Evolutionary conservation across 2,329 filamentous ascomycete genomes (phyloP).

Genomic region (Diplocarpon mali): DNA sequence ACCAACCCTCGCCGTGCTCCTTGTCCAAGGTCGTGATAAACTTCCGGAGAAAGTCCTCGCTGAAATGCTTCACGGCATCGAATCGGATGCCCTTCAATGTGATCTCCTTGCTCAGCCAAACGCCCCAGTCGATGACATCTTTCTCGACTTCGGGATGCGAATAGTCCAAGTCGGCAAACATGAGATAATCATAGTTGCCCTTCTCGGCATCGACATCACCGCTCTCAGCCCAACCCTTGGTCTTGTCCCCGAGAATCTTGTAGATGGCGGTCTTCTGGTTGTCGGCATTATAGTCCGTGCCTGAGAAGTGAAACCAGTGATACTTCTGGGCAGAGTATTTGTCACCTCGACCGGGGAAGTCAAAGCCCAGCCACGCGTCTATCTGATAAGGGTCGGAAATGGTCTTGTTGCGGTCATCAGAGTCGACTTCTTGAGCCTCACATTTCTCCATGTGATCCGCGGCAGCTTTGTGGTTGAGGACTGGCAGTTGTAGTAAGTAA

Average conservation of each 20-base stretch:
- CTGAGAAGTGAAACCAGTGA: constrained; percentile 56
- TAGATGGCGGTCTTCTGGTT: constrained; percentile 49
- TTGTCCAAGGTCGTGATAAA: constrained; percentile 49
- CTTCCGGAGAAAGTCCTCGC: constrained; percentile 51
- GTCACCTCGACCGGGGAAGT: constrained; percentile 49
- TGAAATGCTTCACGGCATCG: constrained; percentile 65
- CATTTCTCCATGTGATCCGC: constrained; percentile 55
- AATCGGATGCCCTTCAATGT: constrained; percentile 56
- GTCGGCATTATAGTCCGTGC: constrained; percentile 52
- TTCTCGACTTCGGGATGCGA: constrained; percentile 48
- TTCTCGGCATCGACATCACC: constrained; percentile 47
- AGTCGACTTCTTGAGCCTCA: constrained; percentile 52
- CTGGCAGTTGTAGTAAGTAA: constrained; percentile 24
- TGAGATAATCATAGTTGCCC: constrained; percentile 61
- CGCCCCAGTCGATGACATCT: constrained; percentile 56
- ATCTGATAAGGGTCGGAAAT: constrained; percentile 48
- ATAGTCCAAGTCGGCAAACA: constrained; percentile 64
- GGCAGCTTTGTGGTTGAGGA: constrained; percentile 62
- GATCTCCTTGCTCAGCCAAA: constrained; percentile 52
- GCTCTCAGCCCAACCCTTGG: constrained; percentile 51
- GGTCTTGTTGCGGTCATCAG: constrained; percentile 44
- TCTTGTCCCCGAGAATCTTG: constrained; percentile 47
- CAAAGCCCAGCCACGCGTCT: constrained; percentile 56
- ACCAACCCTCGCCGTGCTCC: constrained; percentile 40
- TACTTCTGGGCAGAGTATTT: constrained; percentile 53